Evolutionary conservation across 2,329 filamentous ascomycete genomes (phyloP).

Genomic region (Colletotrichum sp.): DNA sequence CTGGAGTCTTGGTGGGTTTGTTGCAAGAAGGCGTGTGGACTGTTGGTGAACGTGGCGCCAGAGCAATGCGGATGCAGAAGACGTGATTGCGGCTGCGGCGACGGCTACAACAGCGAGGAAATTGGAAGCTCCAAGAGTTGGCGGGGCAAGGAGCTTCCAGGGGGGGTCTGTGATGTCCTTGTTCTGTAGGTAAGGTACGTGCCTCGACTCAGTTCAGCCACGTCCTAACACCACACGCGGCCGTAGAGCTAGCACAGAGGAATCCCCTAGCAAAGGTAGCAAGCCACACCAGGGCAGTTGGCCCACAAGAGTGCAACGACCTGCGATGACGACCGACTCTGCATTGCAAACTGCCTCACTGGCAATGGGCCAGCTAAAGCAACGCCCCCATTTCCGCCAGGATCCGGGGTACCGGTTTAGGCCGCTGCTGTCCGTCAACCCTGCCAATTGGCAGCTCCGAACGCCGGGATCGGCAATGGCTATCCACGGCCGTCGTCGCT

Average conservation of each 20-base stretch:
- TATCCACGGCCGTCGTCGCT: slow-evolving; percentile 15
- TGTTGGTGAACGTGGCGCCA: background rate
- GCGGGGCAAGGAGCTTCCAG: background rate
- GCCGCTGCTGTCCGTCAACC: slow-evolving; percentile 8
- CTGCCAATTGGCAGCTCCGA: slow-evolving; percentile 8
- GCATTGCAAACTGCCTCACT: background rate
- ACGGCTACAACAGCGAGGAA: background rate
- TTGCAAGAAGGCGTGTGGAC: background rate
- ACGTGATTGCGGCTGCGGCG: background rate
- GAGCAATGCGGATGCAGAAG: background rate
- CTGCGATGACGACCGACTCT: background rate
- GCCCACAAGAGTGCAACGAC: background rate
- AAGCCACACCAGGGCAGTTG: background rate
- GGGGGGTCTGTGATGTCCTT: background rate
- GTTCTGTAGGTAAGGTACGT: background rate
- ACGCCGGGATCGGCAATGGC: slow-evolving; percentile 21
- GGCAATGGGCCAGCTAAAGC: background rate
- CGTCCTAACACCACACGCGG: background rate
- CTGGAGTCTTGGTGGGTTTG: background rate
- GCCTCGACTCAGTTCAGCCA: background rate
- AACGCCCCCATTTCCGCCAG: background rate
- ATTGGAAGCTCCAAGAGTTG: background rate
- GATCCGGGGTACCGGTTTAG: slow-evolving; percentile 18
- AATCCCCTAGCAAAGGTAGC: background rate
- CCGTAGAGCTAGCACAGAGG: background rate